Evolutionary conservation across 768 basidiomycete species (phyloP), one percentile per base, ranked within the genome.

Genomic region (Suillus decipiens): DNA sequence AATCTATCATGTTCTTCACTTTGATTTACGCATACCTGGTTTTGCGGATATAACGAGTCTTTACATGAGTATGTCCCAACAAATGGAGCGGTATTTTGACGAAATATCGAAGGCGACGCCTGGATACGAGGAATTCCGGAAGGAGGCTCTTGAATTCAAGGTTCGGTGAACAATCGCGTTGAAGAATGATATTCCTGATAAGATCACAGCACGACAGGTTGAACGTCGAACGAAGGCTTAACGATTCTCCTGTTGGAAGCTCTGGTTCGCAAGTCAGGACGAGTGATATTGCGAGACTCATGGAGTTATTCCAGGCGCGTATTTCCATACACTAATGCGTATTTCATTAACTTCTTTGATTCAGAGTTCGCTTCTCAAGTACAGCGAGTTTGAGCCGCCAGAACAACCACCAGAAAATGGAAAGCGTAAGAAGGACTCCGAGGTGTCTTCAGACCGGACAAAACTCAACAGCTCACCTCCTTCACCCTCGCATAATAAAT

Each of bases 81-180:
- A 92, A 72, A 90, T 93, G 86, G 90, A 93, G 67, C 84, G 84
- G 37, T 94, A 88, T 70, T 94, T 93, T 63, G 86, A 87, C 67
- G 81, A 81, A 53, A 81, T 94, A 19, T 82, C 87, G 1, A 79
- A 77, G 15, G 77, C 77, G 55, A 77, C 83, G 71, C 81, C 82
- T 22, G 92, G 92, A 0, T 89, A 87, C 64, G 83, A 88, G 31
- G 86, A 83, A 22, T 93, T 93, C 65, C 86, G 88, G 74, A 89
- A 79, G 71, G 91, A 92, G 66, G 86, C 85, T 0, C 89, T 84
- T 84, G 82, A 84, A 37, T 94, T 94, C 83, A 94, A 90, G 82
- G 91, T 89, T 59, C 2, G 61, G n/a, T 39, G 2, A 15, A 56
- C 8, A 31, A 48, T 34, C 28, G 7, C 51, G 12, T 12, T 24